A percentile compares a stretch with the other conserved stretches of the same genome.
Evolutionary conservation across 106 monocot genomes (phyloP).

Genomic region (Dendrobium nobile): DNA sequence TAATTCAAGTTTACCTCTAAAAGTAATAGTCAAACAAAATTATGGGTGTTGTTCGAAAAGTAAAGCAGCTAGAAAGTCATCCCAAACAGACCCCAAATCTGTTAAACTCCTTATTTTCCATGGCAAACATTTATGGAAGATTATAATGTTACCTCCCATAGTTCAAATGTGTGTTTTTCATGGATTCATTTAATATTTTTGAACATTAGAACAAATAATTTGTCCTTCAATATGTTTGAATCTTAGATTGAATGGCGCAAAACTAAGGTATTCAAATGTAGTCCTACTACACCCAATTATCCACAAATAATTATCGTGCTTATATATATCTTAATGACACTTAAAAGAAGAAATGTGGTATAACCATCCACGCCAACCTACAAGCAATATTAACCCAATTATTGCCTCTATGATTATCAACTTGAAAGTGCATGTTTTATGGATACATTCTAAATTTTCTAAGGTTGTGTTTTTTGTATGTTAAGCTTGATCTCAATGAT

Average conservation of each 20-base stretch:
- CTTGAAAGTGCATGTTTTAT: not conserved
- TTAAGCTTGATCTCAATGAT: too few relatives aligned
- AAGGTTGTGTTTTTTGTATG: not conserved
- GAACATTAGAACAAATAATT: too few relatives aligned
- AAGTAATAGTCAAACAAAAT: too few relatives aligned
- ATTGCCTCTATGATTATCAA: not conserved
- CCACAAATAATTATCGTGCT: not conserved
- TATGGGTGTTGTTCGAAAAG: too few relatives aligned
- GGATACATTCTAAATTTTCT: not conserved
- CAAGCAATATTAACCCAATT: not conserved
- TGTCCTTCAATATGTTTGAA: not conserved
- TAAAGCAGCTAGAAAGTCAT: too few relatives aligned
- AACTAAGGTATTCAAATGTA: not conserved
- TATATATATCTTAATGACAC: not conserved
- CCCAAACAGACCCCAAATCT: too few relatives aligned
- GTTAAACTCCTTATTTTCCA: too few relatives aligned
- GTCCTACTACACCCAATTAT: not conserved
- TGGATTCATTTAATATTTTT: too few relatives aligned
- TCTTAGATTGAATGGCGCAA: not conserved
- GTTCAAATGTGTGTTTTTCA: too few relatives aligned
- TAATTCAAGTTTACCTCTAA: too few relatives aligned
- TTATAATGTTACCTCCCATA: too few relatives aligned
- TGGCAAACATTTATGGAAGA: too few relatives aligned
- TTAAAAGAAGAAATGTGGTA: not conserved
- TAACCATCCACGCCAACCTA: not conserved